Base-by-base conservation (phyloP, 2,329 filamentous ascomycete genomes). In the Karstenula rhodostoma region DNA sequence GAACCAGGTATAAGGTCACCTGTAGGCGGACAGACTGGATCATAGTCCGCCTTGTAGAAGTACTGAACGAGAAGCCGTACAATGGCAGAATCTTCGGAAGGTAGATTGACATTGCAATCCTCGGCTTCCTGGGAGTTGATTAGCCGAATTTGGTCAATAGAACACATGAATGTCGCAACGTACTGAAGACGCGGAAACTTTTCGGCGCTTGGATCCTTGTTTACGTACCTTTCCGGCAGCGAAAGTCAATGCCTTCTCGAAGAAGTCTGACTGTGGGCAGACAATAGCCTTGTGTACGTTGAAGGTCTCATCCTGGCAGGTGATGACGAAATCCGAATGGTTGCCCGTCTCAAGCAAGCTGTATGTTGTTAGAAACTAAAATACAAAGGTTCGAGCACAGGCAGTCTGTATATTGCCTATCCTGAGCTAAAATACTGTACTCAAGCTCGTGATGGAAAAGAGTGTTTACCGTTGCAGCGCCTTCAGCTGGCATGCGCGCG, bases 201-300 rank as follows among this genome's bases (percentile, higher is more conserved):
- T n/a, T n/a, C n/a, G n/a, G n/a, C n/a, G n/a, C n/a, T n/a, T n/a
- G n/a, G n/a, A n/a, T n/a, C n/a, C 3, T 23, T 4, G 37, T 15
- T 7, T 22, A 15, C 46, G 12, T 55, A 61, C 65, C 58, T 64
- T 56, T 25, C 61, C 65, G 13, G 50, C 58, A 8, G 29, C 4
- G 40, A 65, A 65, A 5, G 22, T 57, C 7, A 58, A 32, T 19
- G 66, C 61, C 10, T 35, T 43, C 5, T 40, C 47, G 37, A 70
- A 66, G 48, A 66, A 67, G 2, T 46, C 55, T 5, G 50, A 60
- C 10, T 25, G 56, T 5, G 40, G 19, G 43, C 63, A 68, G 12
- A 69, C 58, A 2, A 69, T 59, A 0, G 29, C 33, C 49, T 65
- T 67, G 53, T 70, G 67, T 17, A 64, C 63, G 15, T 58, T 60